Evolutionary conservation across 2,329 filamentous ascomycete genomes (phyloP).

Genomic region (Ophiostoma novo-ulmi): DNA sequence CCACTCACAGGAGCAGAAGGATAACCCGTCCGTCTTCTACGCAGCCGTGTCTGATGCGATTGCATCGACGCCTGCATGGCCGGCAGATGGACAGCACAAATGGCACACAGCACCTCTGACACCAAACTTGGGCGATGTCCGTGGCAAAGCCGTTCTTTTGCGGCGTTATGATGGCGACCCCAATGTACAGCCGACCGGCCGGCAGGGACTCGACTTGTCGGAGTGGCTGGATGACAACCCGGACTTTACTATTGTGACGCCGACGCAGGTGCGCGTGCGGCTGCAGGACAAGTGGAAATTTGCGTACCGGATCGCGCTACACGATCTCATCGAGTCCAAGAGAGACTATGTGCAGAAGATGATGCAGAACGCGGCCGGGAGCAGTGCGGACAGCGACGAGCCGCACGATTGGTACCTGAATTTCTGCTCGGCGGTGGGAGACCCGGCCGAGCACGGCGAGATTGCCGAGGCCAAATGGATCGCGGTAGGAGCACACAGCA

Average conservation of each 20-base stretch:
- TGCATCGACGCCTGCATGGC: slow-evolving; percentile 35
- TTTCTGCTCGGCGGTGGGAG: slow-evolving; percentile 42
- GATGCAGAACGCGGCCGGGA: slow-evolving; percentile 34
- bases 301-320: slow-evolving; percentile 36
- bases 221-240: slow-evolving; percentile 62
- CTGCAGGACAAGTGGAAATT: slow-evolving; percentile 47
- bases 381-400: slow-evolving; percentile 24
- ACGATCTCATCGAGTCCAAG: slow-evolving; percentile 39
- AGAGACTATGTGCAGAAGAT: slow-evolving; percentile 37
- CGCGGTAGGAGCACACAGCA: slow-evolving; percentile 41
- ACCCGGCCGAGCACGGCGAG: slow-evolving; percentile 36
- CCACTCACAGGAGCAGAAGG: slow-evolving; percentile 56
- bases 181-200: slow-evolving; percentile 31
- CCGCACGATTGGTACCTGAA: slow-evolving; percentile 32
- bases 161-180: slow-evolving; percentile 52
- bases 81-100: slow-evolving; percentile 35
- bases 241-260: slow-evolving; percentile 46
- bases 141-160: slow-evolving; percentile 63
- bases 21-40: slow-evolving; percentile 36
- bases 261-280: slow-evolving; percentile 36
- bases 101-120: slow-evolving; percentile 60
- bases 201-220: slow-evolving; percentile 37
- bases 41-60: slow-evolving; percentile 52
- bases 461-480: slow-evolving; percentile 41
- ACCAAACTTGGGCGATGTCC: slow-evolving; percentile 56